phyloP scores from a whole-genome alignment of 495 filamentous ascomycete genomes.

The Penicillium lividum region DNA sequence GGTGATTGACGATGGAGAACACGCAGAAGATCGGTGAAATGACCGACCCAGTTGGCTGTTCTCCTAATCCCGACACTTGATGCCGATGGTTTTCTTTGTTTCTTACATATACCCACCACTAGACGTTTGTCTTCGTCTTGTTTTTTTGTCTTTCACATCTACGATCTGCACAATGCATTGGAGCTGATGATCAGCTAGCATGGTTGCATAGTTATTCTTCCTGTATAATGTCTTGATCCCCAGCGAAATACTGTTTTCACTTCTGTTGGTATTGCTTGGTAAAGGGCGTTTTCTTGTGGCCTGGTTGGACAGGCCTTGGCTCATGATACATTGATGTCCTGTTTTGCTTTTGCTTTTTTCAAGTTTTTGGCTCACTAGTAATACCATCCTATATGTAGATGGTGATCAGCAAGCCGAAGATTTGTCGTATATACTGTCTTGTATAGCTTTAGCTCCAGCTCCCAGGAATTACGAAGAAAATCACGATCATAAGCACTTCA shows the following conservation, averaged over 20 bases:
- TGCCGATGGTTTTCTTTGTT: background rate
- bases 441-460: background rate
- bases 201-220: conserved; percentile 15
- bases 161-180: conserved; percentile 5
- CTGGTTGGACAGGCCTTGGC: conserved; percentile 12
- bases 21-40: conserved; percentile 26
- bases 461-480: background rate
- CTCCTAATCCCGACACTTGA: background rate
- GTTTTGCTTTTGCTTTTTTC: conserved; percentile 1
- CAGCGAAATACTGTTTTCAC: conserved; percentile 10
- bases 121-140: conserved; percentile 1
- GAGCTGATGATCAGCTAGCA: conserved; percentile 16
- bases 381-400: background rate
- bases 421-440: background rate
- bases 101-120: conserved; percentile 6
- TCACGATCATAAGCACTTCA: background rate
- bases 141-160: conserved; percentile 2
- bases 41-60: background rate
- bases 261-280: conserved; percentile 7
- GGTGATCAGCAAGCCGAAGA: background rate
- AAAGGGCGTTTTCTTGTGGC: conserved; percentile 18
- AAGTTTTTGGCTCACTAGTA: background rate
- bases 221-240: conserved; percentile 24
- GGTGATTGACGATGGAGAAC: conserved; percentile 60
- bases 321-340: conserved; percentile 18